A percentile compares a stretch with the other conserved stretches of the same genome.
Evolutionary conservation across 2,329 filamentous ascomycete species (phyloP).

Genomic region (Alternaria sp.): DNA sequence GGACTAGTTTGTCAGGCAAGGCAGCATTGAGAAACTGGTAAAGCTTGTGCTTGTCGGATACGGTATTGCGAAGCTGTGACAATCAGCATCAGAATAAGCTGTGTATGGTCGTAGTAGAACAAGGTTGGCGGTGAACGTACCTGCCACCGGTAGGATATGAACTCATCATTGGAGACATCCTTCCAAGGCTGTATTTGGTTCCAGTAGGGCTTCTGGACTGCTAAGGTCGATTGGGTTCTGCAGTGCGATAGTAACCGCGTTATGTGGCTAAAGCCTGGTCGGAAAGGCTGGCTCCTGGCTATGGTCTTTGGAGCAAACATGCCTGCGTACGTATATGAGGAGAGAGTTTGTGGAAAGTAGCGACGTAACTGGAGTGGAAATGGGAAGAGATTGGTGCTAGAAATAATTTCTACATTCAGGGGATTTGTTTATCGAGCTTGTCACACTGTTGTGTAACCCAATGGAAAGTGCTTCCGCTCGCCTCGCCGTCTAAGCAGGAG

Average conservation of each 20-base stretch:
- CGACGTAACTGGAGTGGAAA: background rate
- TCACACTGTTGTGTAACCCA: conserved; percentile 1
- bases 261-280: background rate
- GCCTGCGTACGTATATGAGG: background rate
- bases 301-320: conserved; percentile 13
- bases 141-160: conserved; percentile 64
- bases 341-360: background rate
- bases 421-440: background rate
- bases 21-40: conserved; percentile 59
- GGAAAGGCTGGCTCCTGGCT: conserved; percentile 5
- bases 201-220: conserved; percentile 56
- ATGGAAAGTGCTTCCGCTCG: background rate
- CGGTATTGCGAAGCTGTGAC: conserved; percentile 58
- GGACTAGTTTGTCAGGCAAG: conserved; percentile 61
- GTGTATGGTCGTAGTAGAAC: background rate
- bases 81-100: background rate
- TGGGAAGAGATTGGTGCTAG: background rate
- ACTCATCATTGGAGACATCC: conserved; percentile 58
- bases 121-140: conserved; percentile 51
- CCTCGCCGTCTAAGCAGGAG: background rate
- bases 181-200: conserved; percentile 60
- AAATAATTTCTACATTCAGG: background rate
- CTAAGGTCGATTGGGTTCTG: conserved; percentile 22
- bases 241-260: conserved; percentile 1
- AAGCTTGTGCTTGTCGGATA: conserved; percentile 60